These are phyloP conservation scores for Trichosporon sp. DNA, from an alignment of 1,284 basidiomycete species.

Conservation along the genomic window DNA sequence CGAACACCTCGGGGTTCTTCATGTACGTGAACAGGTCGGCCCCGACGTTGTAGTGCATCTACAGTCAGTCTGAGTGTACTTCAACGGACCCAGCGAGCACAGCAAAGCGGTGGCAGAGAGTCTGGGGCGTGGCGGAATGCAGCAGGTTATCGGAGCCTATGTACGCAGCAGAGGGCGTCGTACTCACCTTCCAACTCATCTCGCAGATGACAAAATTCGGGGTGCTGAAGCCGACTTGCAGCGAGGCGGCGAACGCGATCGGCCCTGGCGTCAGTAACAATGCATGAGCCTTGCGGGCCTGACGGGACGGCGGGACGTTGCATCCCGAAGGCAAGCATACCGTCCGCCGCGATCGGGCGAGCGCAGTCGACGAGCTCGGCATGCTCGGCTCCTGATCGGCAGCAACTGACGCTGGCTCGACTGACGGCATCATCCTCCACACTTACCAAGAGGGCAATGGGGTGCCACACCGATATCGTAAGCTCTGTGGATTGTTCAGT, in stretches of 20 bases:
- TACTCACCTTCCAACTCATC: conserved; percentile 44
- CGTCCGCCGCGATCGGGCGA: conserved; percentile 53
- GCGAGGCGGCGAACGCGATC: conserved; percentile 62
- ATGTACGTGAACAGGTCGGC: conserved; percentile 62
- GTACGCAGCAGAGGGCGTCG: too few relatives aligned
- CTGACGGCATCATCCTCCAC: background rate
- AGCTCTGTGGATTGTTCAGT: conserved; percentile 22
- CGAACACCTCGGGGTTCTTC: conserved; percentile 55
- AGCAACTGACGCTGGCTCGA: background rate
- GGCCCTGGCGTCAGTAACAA: conserved; percentile 50
- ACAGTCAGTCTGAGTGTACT: background rate
- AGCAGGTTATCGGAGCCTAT: too few relatives aligned
- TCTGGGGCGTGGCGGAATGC: too few relatives aligned
- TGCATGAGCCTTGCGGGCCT: background rate
- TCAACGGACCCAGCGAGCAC: too few relatives aligned
- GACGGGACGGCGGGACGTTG: background rate
- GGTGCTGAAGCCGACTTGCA: conserved; percentile 47
- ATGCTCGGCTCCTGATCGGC: background rate
- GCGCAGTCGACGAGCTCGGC: conserved; percentile 51
- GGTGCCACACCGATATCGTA: conserved; percentile 50
- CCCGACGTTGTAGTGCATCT: conserved; percentile 69
- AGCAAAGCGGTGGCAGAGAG: too few relatives aligned
- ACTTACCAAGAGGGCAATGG: conserved; percentile 45
- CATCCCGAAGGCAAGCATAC: background rate
- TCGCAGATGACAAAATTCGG: conserved; percentile 50